Evolutionary conservation across 176 grass and related monocot genomes (phyloP), one percentile per base, ranked within the genome.

Genomic region (Hordeum marinum): DNA sequence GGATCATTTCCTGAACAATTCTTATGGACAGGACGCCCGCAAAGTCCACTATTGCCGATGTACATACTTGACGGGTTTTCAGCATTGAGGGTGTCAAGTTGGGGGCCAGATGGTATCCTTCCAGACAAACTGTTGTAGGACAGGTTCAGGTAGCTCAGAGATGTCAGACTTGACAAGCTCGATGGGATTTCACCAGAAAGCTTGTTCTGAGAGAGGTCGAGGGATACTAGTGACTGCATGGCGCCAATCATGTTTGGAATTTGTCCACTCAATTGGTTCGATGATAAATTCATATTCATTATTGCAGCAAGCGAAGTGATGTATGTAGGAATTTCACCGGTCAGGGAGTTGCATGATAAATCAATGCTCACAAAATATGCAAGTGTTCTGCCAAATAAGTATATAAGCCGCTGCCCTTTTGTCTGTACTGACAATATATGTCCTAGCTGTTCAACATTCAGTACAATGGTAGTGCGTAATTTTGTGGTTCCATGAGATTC

Each of bases 251-350:
- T 67, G n/a, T 70, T 23, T 1, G 85, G 64, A 64, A 91, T 87
- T 3, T 61, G 9, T 34, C 80, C 80, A 2, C 26, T 80, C 8
- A 90, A 43, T 20, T 45, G 40, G 26, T 87, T 90, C 13, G 31
- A 17, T 8, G 89, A 87, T 9, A 88, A 72, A 26, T 88, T 88
- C 36, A 91, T 85, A 50, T 54, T 81, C 1, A 59, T 37, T 10
- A 88, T 2, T 40, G 2, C 31, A 11, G 4, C 11, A 32, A 91
- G 84, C 1, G 2, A 25, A 20, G 64, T 66, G 24, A 91, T 32
- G 37, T 87, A n/a, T 55, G 62, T 5, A 7, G 85, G 80, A 34
- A 91, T 87, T 17, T 63, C 42, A 74, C 81, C 89, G 9, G 7
- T 23, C 15, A 91, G 10, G 9, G 60, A 67, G 66, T 90, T 90